Evolutionary conservation across 495 filamentous ascomycete genomes (phyloP), one percentile per base, ranked within the genome.

Genomic region (Penicillium alfredii): DNA sequence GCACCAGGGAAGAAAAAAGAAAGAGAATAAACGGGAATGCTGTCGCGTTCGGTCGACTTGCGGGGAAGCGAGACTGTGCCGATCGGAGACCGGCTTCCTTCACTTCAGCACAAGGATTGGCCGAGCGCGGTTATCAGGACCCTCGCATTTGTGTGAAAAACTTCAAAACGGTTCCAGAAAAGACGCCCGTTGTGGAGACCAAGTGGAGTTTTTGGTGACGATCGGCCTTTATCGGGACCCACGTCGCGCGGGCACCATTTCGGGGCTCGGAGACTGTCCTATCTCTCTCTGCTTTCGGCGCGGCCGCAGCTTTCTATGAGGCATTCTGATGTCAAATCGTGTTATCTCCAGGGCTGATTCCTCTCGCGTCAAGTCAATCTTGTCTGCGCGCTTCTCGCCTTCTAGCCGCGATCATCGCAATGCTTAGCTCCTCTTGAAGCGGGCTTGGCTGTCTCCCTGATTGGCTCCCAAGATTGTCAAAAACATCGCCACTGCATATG

Each of bases 311-410:
- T 28, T 34, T 35, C 19, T 33, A 18, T 30, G 13, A 16, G 15
- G 20, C 10, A 19, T 40, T 13, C 40, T 18, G 7, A 36, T 42
- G 26, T 34, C 34, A 32, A 34, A 30, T 30, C 13, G 19, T 27
- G 33, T 28, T 34, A 8, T 33, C 20, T 27, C 9, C 34, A 14
- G 18, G 23, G 13, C 28, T n/a, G n/a, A n/a, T n/a, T n/a, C n/a
- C n/a, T n/a, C n/a, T n/a, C n/a, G n/a, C n/a, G n/a, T n/a, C n/a
- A n/a, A n/a, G n/a, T n/a, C n/a, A n/a, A n/a, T n/a, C n/a, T n/a
- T n/a, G n/a, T n/a, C n/a, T n/a, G n/a, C n/a, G n/a, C n/a, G n/a
- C n/a, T n/a, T n/a, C n/a, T n/a, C n/a, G n/a, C n/a, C n/a, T n/a
- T n/a, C n/a, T n/a, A n/a, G n/a, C n/a, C n/a, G n/a, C n/a, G n/a